Percentiles rank a stretch among this genome's conserved stretches.
Conservation (phyloP, 1,284 basidiomycete genomes). For the Blastosporella zonata region DNA sequence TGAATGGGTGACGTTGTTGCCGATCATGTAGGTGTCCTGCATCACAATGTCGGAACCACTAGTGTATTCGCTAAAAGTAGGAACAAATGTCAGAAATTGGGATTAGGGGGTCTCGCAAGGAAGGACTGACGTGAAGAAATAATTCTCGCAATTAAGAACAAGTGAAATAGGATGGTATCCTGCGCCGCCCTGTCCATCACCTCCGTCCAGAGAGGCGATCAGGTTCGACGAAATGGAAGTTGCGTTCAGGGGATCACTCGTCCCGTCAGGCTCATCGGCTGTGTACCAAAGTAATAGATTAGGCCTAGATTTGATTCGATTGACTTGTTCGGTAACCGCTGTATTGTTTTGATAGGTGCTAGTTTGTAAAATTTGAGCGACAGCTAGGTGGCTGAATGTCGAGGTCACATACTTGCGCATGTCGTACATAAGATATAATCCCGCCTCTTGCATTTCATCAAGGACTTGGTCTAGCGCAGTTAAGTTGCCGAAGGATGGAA, state of each 20-base stretch:
- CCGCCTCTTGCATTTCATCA: conserved; percentile 68
- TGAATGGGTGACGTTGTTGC: conserved; percentile 67
- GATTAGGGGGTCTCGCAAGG: conserved; percentile 32
- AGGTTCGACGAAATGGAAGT: conserved; percentile 55
- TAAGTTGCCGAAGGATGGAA: conserved; percentile 59
- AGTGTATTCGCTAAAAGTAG: conserved; percentile 28
- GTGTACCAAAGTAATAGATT: conserved; percentile 79
- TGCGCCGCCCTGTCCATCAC: conserved; percentile 34
- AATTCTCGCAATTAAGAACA: conserved; percentile 73
- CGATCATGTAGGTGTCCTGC: conserved; percentile 54
- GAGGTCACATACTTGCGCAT: conserved; percentile 57
- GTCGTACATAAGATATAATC: conserved; percentile 75
- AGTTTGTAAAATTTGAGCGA: background rate
- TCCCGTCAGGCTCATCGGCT: conserved; percentile 72
- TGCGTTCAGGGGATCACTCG: conserved; percentile 61
- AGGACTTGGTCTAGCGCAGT: conserved; percentile 55
- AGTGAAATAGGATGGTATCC: conserved; percentile 74
- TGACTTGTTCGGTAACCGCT: conserved; percentile 63
- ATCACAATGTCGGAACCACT: conserved; percentile 56
- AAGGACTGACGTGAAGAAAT: conserved; percentile 46
- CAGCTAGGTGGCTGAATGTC: background rate
- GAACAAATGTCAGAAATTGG: background rate
- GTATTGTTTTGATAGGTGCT: conserved; percentile 66
- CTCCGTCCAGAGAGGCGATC: conserved; percentile 62
- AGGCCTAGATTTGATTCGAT: conserved; percentile 58